Conservation (phyloP, 495 filamentous ascomycete species). For the Neurospora sp. region DNA sequence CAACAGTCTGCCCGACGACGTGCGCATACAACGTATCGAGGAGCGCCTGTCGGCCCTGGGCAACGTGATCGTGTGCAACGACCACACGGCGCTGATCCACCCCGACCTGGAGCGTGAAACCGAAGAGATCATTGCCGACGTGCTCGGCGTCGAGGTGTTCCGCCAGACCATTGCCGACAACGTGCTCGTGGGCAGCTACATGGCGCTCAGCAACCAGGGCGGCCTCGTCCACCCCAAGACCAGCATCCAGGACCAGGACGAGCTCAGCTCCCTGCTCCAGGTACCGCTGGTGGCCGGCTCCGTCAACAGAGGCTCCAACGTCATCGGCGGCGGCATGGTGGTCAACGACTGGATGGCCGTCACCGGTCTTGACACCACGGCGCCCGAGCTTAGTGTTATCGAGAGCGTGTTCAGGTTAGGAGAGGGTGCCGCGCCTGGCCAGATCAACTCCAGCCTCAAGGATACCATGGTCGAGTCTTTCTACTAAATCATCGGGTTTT, state of each 20-base stretch:
- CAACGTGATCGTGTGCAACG: slow-evolving; percentile 93
- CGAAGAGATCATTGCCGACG: slow-evolving; percentile 91
- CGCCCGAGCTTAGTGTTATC: slow-evolving; percentile 89
- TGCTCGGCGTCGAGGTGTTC: slow-evolving; percentile 96
- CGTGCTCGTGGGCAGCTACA: slow-evolving; percentile 90
- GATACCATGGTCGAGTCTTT: slow-evolving; percentile 98
- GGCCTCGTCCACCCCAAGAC: slow-evolving; percentile 97
- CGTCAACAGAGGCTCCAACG: slow-evolving; percentile 82
- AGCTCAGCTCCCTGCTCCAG: slow-evolving; percentile 86
- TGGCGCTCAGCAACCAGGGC: slow-evolving; percentile 90
- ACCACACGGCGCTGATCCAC: slow-evolving; percentile 92
- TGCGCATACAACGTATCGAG: slow-evolving; percentile 91
- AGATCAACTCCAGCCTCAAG: slow-evolving; percentile 73
- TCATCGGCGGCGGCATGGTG: slow-evolving; percentile 97
- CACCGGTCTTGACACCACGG: slow-evolving; percentile 92
- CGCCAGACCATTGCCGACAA: slow-evolving; percentile 95
- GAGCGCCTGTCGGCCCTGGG: slow-evolving; percentile 91
- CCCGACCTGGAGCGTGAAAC: slow-evolving; percentile 96
- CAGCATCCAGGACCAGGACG: slow-evolving; percentile 91
- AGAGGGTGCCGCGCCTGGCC: slow-evolving; percentile 67
- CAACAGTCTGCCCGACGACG: slow-evolving; percentile 79
- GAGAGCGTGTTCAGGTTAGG: slow-evolving; percentile 91
- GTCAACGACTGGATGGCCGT: slow-evolving; percentile 99
- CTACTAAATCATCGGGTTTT: slow-evolving; percentile 48
- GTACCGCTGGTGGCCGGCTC: slow-evolving; percentile 90